phyloP scores from a whole-genome alignment of 179 eudicot genomes.

The Beta macrorhiza region DNA sequence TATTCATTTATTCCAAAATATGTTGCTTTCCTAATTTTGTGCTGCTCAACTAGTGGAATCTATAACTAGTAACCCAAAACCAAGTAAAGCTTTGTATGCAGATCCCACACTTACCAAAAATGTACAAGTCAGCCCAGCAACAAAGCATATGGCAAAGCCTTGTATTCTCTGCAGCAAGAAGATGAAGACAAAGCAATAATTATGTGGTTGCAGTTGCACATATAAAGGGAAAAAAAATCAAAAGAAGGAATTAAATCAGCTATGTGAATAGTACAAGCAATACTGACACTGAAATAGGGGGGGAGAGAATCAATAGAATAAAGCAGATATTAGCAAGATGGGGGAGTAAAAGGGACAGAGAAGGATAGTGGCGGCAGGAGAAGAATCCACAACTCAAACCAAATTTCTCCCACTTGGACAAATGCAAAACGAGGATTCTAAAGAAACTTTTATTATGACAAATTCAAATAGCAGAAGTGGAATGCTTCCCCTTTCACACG shows the following conservation, averaged over 20 bases:
- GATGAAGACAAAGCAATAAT: slow-evolving; percentile 13
- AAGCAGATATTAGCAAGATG: not conserved
- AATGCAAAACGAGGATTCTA: not conserved
- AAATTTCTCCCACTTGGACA: not conserved
- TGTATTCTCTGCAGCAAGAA: slow-evolving; percentile 65
- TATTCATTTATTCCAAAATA: not conserved
- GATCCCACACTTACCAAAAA: slow-evolving; percentile 65
- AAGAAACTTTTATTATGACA: not conserved
- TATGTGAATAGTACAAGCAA: not conserved
- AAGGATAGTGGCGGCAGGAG: not conserved
- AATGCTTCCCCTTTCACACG: not conserved
- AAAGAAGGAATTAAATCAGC: not conserved
- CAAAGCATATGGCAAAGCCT: slow-evolving; percentile 88
- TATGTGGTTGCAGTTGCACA: not conserved
- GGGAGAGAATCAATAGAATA: not conserved
- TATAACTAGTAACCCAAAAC: not conserved
- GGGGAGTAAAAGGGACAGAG: too few species aligned
- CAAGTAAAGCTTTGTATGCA: not conserved
- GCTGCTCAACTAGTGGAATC: too few species aligned
- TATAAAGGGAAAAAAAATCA: not conserved
- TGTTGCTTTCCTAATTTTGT: not conserved
- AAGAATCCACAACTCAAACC: not conserved
- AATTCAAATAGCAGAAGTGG: not conserved
- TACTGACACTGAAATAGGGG: too few species aligned
- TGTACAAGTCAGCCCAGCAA: slow-evolving; percentile 79